phyloP scores from a whole-genome alignment of 192 early-diverging fungal genomes.

The Coemansia sp. region DNA sequence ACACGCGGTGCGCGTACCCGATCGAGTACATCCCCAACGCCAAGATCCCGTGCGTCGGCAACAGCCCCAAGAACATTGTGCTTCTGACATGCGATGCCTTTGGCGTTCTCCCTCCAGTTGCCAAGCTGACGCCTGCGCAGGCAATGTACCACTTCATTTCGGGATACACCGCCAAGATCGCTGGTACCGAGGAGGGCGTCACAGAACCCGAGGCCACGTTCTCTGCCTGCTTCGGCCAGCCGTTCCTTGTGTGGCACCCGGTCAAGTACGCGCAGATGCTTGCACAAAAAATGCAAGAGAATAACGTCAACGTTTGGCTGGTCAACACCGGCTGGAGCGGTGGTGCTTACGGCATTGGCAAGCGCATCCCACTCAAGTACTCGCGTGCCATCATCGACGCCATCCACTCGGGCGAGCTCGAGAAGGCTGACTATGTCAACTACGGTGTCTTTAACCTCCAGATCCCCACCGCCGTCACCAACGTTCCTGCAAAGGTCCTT shows the following conservation, averaged over 20 bases:
- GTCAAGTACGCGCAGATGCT: slow-evolving; percentile 95
- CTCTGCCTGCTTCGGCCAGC: slow-evolving; percentile 90
- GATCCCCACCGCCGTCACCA: slow-evolving; percentile 78
- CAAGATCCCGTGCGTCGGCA: slow-evolving; percentile 87
- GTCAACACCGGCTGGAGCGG: slow-evolving; percentile 99
- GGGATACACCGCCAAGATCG: slow-evolving; percentile 97
- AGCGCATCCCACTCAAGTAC: slow-evolving; percentile 95
- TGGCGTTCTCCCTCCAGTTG: slow-evolving; percentile 91
- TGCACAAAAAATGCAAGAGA: slow-evolving; percentile 88
- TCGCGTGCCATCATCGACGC: slow-evolving; percentile 97
- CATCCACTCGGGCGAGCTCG: slow-evolving; percentile 92
- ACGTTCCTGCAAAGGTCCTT: slow-evolving; percentile 81
- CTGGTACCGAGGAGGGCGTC: slow-evolving; percentile 95
- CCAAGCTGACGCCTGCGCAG: slow-evolving; percentile 82
- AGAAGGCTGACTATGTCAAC: slow-evolving; percentile 77
- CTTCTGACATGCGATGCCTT: slow-evolving; percentile 96
- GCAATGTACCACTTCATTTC: slow-evolving; percentile 98
- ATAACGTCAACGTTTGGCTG: slow-evolving; percentile 87
- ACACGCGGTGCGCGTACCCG: slow-evolving; percentile 95
- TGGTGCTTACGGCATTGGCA: slow-evolving; percentile 85
- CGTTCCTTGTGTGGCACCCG: slow-evolving; percentile 97
- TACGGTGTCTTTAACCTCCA: slow-evolving; percentile 86
- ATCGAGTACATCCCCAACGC: slow-evolving; percentile 95
- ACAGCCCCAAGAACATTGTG: slow-evolving; percentile 94
- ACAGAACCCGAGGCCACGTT: slow-evolving; percentile 91